A percentile compares a stretch with the other conserved stretches of the same genome.
Conservation (phyloP, 2,329 filamentous ascomycete genomes). For the Tolypocladium tundrense region DNA sequence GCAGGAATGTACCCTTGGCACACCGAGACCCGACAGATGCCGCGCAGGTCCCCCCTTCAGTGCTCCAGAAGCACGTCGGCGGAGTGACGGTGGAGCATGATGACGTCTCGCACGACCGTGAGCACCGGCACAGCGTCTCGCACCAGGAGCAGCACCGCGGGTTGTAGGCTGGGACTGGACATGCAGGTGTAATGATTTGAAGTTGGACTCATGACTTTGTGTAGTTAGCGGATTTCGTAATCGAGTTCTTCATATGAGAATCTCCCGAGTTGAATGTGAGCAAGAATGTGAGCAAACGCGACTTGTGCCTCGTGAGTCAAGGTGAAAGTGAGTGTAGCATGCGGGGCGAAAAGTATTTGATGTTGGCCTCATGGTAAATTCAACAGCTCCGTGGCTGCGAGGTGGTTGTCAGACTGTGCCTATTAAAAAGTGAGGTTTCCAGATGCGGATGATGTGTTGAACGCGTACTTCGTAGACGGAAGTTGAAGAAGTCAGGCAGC, state of each 20-base stretch:
- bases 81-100: constrained; percentile 34
- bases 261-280: too few species aligned
- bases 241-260: neutral
- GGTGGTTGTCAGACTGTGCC: too few species aligned
- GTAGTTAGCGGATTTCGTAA: neutral
- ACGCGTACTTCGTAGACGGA: too few species aligned
- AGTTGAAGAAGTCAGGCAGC: neutral
- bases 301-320: too few species aligned
- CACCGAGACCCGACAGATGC: constrained; percentile 42
- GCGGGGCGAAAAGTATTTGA: too few species aligned
- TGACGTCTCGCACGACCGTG: constrained; percentile 30
- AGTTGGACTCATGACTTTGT: neutral
- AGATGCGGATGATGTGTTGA: too few species aligned
- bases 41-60: constrained; percentile 46
- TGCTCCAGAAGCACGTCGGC: constrained; percentile 36
- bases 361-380: too few species aligned
- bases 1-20: neutral
- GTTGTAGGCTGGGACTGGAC: constrained; percentile 20
- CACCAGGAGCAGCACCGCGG: constrained; percentile 39
- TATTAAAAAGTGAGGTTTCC: too few species aligned
- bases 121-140: constrained; percentile 35
- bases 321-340: too few species aligned
- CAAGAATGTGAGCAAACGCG: too few species aligned
- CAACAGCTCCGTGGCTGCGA: too few species aligned
- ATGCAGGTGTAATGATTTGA: constrained; percentile 4